Evolutionary conservation across 73 alveolate species (phyloP).

Genomic region (Paramecium tetraurelia): DNA sequence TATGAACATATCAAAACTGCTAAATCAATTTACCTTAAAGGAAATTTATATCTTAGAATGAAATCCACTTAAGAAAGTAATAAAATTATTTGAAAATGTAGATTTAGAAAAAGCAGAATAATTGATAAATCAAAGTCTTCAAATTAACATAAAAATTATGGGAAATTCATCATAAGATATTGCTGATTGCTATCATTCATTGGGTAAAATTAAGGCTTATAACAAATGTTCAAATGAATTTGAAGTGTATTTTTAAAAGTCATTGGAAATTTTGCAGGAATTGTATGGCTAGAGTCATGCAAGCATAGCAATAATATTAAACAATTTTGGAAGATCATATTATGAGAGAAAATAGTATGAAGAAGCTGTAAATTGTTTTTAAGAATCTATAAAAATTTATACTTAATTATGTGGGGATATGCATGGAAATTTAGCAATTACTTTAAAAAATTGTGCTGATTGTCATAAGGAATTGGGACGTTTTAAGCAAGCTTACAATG

Average conservation of each 20-base stretch:
- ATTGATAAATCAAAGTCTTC: neutral
- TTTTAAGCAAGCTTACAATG: slow-evolving; percentile 1
- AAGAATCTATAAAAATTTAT: neutral
- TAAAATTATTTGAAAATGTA: neutral
- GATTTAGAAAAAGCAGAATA: slow-evolving; percentile 10
- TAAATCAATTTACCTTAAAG: slow-evolving; percentile 10
- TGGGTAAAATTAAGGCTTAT: slow-evolving; percentile 16
- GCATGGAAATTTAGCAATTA: slow-evolving; percentile 46
- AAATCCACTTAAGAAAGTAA: neutral
- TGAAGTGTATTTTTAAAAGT: neutral
- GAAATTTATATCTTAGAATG: slow-evolving; percentile 40
- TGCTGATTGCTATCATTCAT: slow-evolving; percentile 48
- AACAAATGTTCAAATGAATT: slow-evolving; percentile 3
- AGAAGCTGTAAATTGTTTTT: slow-evolving; percentile 21
- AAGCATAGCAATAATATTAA: neutral
- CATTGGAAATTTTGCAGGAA: neutral
- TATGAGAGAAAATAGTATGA: slow-evolving; percentile 14
- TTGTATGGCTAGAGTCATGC: slow-evolving; percentile 43
- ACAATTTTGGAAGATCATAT: slow-evolving; percentile 42
- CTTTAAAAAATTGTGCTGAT: slow-evolving; percentile 30
- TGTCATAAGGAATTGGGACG: slow-evolving; percentile 38
- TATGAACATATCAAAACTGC: slow-evolving; percentile 37
- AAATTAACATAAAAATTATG: neutral
- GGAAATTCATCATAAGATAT: neutral
- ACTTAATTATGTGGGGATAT: slow-evolving; percentile 20